Evolutionary conservation across 1,284 basidiomycete species (phyloP).

Genomic region (Austropuccinia psidii): DNA sequence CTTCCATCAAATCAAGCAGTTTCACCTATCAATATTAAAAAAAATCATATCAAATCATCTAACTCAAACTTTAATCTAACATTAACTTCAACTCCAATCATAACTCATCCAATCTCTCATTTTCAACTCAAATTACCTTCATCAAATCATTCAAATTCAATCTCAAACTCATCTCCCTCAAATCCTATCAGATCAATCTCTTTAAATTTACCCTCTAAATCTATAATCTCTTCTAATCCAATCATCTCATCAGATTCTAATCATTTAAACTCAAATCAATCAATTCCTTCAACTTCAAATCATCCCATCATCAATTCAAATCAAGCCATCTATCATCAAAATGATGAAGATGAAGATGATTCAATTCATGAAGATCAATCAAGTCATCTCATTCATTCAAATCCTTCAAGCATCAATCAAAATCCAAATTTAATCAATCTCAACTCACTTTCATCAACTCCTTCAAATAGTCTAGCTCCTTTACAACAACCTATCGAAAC

Average conservation of each 20-base stretch:
- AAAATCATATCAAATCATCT: neutral
- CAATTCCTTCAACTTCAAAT: neutral
- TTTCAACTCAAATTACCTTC: constrained; percentile 18
- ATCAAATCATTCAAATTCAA: neutral
- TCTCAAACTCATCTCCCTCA: neutral
- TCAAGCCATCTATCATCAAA: too few species aligned
- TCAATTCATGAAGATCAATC: neutral
- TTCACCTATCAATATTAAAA: neutral
- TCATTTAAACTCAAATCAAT: neutral
- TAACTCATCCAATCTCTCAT: neutral
- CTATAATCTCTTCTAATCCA: neutral
- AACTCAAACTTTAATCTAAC: neutral
- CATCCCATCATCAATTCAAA: neutral
- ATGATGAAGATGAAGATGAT: too few species aligned
- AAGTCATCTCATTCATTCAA: neutral
- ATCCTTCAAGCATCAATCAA: neutral
- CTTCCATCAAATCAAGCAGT: neutral
- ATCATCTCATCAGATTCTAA: too few species aligned
- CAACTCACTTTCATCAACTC: neutral
- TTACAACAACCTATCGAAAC: constrained; percentile 34
- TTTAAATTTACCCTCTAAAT: neutral
- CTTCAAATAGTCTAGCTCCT: constrained; percentile 2
- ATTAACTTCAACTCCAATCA: neutral
- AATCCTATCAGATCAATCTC: neutral
- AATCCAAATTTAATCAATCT: neutral